A percentile compares a stretch with the other conserved stretches of the same genome.
phyloP scores from a whole-genome alignment of 2,329 filamentous ascomycete species.

The Talaromyces sp. region DNA sequence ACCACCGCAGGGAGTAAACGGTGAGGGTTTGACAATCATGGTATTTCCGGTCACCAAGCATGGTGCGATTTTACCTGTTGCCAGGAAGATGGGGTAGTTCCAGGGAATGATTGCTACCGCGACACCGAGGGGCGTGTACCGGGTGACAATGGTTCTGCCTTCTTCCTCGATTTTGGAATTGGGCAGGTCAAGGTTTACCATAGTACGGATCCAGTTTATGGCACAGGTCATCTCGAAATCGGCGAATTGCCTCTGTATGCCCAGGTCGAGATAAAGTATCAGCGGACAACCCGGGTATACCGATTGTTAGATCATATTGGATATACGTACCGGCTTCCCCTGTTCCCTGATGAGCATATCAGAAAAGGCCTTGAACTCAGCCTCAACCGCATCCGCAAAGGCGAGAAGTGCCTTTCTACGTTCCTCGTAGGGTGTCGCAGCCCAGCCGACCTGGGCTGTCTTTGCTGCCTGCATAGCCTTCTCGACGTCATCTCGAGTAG shows the following conservation, averaged over 20 bases:
- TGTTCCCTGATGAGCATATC: neutral
- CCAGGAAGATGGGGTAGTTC: conserved; percentile 57
- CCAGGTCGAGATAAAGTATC: neutral
- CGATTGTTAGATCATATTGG: too few relatives aligned
- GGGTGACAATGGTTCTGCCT: conserved; percentile 33
- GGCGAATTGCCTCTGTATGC: neutral
- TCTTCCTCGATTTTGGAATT: conserved; percentile 24
- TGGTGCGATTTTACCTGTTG: conserved; percentile 52
- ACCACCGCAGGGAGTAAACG: neutral
- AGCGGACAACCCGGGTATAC: neutral
- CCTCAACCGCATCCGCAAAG: neutral
- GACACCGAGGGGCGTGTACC: conserved; percentile 42
- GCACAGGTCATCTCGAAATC: neutral
- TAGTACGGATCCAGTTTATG: neutral
- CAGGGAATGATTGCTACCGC: conserved; percentile 59
- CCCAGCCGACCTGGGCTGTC: neutral
- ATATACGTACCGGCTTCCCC: neutral
- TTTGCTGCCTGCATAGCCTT: neutral
- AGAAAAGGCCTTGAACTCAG: neutral
- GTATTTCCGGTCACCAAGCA: conserved; percentile 53
- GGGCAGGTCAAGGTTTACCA: neutral
- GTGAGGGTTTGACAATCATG: conserved; percentile 56
- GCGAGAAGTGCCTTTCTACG: neutral
- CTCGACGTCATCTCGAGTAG: neutral
- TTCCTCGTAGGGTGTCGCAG: neutral